Base-by-base conservation (phyloP, 352 stramenopile species). In the Phytopythium chamaehyphon region DNA sequence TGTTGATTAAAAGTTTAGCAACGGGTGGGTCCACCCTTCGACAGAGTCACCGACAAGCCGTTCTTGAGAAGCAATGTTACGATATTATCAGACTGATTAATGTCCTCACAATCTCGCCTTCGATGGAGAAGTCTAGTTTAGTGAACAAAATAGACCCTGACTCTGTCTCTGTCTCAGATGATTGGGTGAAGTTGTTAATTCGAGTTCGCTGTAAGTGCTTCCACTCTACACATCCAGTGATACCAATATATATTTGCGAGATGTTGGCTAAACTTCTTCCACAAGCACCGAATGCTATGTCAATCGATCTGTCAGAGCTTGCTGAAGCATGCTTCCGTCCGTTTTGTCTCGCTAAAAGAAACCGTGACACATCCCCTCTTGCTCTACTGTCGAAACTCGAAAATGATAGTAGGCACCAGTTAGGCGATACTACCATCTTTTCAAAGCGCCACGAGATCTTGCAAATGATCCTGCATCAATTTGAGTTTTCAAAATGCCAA, bases 241-340 rank as follows among this genome's bases (percentile, higher is more conserved):
- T 46, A n/a, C 69, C 73, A 44, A 44, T 73, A 1, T 66, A 66
- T 24, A 19, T 77, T 1, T 66, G 58, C 23, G 51, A 69, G 42
- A 54, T 83, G 24, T 51, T 83, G 22, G 35, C 53, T 8, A n/a
- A 54, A 33, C 40, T 66, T n/a, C 40, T 79, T 3, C 66, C 66
- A 0, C 40, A 52, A 43, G 22, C 40, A 18, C 39, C 51, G 18
- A 26, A 43, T 31, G 28, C 22, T 16, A 22, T 43, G 18, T 31
- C 51, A 18, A 24, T 67, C 28, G 33, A 59, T 47, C 15, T 60
- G 21, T 15, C 54, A 31, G 21, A 7, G 16, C 33, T 73, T 31
- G 40, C 21, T 0, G 40, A 50, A 40, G 57, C 22, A 0, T 47
- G 42, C 2, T 31, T 47, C 22, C 12, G 4, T 3, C 22, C 12